Percentiles rank a stretch among this genome's conserved stretches.
Evolutionary conservation across 2,329 filamentous ascomycete species (phyloP).

Genomic region (Alternaria sp.): DNA sequence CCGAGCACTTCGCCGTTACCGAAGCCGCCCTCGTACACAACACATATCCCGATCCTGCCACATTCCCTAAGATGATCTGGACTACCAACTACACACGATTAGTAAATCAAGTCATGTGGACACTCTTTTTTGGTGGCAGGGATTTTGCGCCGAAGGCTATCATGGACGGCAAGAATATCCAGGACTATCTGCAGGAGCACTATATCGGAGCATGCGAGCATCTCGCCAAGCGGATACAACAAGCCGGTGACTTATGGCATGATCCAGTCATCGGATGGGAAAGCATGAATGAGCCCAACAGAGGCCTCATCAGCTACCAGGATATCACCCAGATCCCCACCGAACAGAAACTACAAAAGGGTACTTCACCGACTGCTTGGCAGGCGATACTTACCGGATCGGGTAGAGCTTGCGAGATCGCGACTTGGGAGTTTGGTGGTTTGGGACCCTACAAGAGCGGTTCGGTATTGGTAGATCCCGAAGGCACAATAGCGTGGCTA

Average conservation of each 20-base stretch:
- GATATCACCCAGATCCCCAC: conserved; percentile 83
- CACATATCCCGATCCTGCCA: conserved; percentile 82
- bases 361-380: conserved; percentile 92
- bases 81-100: conserved; percentile 94
- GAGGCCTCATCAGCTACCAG: conserved; percentile 82
- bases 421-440: conserved; percentile 92
- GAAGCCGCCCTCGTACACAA: conserved; percentile 96
- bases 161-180: conserved; percentile 93
- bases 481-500: conserved; percentile 86
- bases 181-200: conserved; percentile 91
- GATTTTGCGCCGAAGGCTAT: conserved; percentile 97
- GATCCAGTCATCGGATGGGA: conserved; percentile 95
- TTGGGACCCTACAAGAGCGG: conserved; percentile 93
- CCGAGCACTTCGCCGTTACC: conserved; percentile 82
- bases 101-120: conserved; percentile 90
- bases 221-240: conserved; percentile 83
- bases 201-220: conserved; percentile 83
- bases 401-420: conserved; percentile 86
- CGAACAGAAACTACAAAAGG: conserved; percentile 91
- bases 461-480: conserved; percentile 82
- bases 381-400: conserved; percentile 93
- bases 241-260: conserved; percentile 87
- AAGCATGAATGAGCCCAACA: conserved; percentile 93
- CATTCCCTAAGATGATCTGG: conserved; percentile 99
- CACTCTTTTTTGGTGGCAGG: conserved; percentile 87